Evolutionary conservation across 2,329 filamentous ascomycete genomes (phyloP), one percentile per base, ranked within the genome.

Genomic region (Scedosporium dehoogii): DNA sequence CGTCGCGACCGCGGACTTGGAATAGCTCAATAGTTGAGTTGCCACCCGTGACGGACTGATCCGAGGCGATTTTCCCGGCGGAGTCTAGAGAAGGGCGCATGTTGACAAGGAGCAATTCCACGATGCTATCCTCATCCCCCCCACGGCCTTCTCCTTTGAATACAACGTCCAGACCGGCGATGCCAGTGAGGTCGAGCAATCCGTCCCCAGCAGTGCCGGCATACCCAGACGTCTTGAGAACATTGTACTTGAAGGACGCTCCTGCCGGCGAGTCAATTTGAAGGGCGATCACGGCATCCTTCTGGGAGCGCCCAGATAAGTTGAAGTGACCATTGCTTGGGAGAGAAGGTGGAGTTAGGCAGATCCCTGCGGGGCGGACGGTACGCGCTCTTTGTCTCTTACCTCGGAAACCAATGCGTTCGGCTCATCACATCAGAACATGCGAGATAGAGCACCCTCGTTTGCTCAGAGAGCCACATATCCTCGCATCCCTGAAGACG

Each of bases 241-340:
- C 55, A 2, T 68, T 70, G 16, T 66, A 57, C 2, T 66, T 60
- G 23, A 72, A 69, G 2, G 65, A 63, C 0, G 62, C 41, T 1
- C 62, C 66, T 12, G 42, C 21, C 1, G 69, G 69, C 41, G 67
- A 69, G 59, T 76, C 73, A 16, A 75, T 67, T 21, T 75, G 67
- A 9, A 75, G 23, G 2, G 66, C 70, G 2, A 74, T 62, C 16
- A 76, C 60, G 3, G 70, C 69, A 62, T 75, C 74, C 16, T 63
- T 65, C 2, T 66, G 63, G 1, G 73, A 71, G 2, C 71, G 71
- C 0, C 65, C 72, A 0, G 69, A 68, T 14, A 67, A 33, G 55
- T 75, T 73, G 5, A 70, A 64, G 16, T 66, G 25, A 0, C 62
- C 61, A 18, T 38, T 61, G n/a, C 59, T 61, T 16, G 27, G 51